These are phyloP conservation scores for Clonostachys byssicola DNA, from an alignment of 2,329 filamentous ascomycete genomes.

Conservation along the genomic window DNA sequence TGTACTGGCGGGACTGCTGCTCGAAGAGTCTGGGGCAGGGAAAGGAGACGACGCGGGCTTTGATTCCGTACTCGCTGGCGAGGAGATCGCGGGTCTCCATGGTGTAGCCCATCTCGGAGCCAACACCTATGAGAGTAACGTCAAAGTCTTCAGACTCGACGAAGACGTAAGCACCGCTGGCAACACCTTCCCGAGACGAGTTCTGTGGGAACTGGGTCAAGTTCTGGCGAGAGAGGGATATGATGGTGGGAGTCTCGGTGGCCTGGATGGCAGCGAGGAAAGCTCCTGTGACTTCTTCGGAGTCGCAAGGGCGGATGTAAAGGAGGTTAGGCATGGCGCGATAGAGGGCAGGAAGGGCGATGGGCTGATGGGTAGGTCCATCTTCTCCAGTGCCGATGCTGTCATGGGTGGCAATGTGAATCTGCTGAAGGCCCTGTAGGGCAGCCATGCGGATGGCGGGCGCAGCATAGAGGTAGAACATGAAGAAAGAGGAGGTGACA, in stretches of 20 bases:
- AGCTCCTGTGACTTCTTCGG: constrained; percentile 52
- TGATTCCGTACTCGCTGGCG: constrained; percentile 28
- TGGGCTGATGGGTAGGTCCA: constrained; percentile 59
- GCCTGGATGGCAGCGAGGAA: constrained; percentile 41
- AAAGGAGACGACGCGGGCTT: constrained; percentile 35
- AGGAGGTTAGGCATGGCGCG: constrained; percentile 59
- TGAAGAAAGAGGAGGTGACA: constrained; percentile 56
- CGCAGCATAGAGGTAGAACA: constrained; percentile 57
- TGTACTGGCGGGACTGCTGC: constrained; percentile 34
- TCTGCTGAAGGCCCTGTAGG: constrained; percentile 46
- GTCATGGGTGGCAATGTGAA: constrained; percentile 60
- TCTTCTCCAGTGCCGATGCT: constrained; percentile 56
- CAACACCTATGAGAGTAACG: constrained; percentile 35
- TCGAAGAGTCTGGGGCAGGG: constrained; percentile 39
- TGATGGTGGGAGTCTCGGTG: constrained; percentile 34
- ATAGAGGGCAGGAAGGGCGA: constrained; percentile 52
- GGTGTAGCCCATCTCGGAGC: constrained; percentile 26
- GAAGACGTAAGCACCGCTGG: constrained; percentile 39
- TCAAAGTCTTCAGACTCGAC: constrained; percentile 33
- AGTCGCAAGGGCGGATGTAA: constrained; percentile 56
- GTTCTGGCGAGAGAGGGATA: constrained; percentile 41
- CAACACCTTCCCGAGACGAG: constrained; percentile 31
- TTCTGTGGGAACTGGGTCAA: constrained; percentile 30
- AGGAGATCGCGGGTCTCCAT: constrained; percentile 26
- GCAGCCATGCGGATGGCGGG: constrained; percentile 58